Base-by-base conservation (phyloP, 371 early-diverging fungal species). In the Mucor circinelloides region DNA sequence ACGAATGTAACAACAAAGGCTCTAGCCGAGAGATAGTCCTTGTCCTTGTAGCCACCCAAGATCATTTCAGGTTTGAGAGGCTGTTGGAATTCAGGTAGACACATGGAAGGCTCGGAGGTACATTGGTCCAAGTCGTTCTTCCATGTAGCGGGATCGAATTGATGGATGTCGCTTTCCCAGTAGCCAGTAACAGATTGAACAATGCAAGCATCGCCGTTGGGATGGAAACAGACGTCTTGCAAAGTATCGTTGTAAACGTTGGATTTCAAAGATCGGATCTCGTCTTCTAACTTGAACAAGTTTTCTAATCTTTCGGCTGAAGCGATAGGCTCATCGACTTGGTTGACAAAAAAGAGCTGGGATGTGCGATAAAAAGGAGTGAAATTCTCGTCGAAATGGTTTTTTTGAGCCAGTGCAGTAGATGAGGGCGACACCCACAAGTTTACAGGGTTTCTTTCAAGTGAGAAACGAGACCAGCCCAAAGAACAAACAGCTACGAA, bases 131-230 rank as follows among this genome's bases (percentile, higher is more conserved):
- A 78, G 9, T 79, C 70, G 8, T 57, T 58, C 58, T 80, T 28
- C 89, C 88, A 89, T 2, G 60, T 70, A 13, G 71, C 74, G 0
- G 77, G 73, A 38, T 85, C 78, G 60, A 91, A 89, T 8, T 71
- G 66, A 25, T 55, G 58, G 7, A 84, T 68, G 58, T 89, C 86
- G n/a, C 85, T 79, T 63, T 87, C 80, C 89, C 90, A 92, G 68
- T 91, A 92, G 0, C 91, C 91, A 9, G 93, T 88, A 7, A 91
- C 83, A 2, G 91, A 90, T 64, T 91, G 90, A 17, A 90, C 78
- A 31, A 89, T 85, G 66, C 93, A 93, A 2, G 76, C 87, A 36
- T 87, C 86, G 1, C 86, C 89, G 23, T 78, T 85, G 2, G 93
- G 93, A 60, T 87, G 85, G 55, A 90, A 82, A 65, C 93, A 93